These are phyloP conservation scores for Serendipita sp. DNA, from an alignment of 768 basidiomycete species.

Conservation along the genomic window DNA sequence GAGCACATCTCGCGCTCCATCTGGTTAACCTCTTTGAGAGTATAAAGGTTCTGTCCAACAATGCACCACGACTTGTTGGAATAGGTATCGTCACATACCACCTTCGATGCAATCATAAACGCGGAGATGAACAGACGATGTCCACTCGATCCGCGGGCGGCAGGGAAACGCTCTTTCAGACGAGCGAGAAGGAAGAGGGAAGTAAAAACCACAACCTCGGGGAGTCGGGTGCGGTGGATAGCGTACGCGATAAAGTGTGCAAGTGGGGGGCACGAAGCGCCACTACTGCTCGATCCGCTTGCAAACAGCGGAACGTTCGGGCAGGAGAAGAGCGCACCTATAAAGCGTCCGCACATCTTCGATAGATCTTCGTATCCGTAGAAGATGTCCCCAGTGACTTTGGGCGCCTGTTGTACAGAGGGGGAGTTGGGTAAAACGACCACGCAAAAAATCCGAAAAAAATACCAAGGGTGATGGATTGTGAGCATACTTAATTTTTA, in stretches of 20 bases:
- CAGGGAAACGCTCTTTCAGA: constrained; percentile 82
- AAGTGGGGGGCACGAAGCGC: constrained; percentile 20
- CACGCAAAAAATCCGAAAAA: neutral
- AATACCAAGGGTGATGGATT: neutral
- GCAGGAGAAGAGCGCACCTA: constrained; percentile 72
- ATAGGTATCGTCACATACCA: constrained; percentile 90
- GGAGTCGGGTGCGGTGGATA: constrained; percentile 66
- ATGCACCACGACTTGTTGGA: constrained; percentile 88
- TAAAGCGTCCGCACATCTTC: constrained; percentile 57
- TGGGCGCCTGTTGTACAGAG: neutral
- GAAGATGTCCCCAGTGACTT: constrained; percentile 18
- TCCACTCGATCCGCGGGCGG: constrained; percentile 77
- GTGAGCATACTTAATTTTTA: neutral
- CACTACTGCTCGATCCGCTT: neutral
- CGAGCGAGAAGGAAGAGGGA: constrained; percentile 63
- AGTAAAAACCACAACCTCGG: constrained; percentile 47
- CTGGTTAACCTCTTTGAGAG: constrained; percentile 80
- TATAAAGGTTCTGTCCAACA: constrained; percentile 77
- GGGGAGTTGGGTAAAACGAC: neutral
- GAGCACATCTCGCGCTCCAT: constrained; percentile 92
- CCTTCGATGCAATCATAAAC: constrained; percentile 83
- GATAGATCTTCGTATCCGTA: constrained; percentile 68
- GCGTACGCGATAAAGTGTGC: constrained; percentile 79
- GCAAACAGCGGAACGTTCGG: constrained; percentile 54
- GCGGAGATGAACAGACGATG: constrained; percentile 83